phyloP scores from a whole-genome alignment of 192 early-diverging fungal species.

The Thamnidium elegans region DNA sequence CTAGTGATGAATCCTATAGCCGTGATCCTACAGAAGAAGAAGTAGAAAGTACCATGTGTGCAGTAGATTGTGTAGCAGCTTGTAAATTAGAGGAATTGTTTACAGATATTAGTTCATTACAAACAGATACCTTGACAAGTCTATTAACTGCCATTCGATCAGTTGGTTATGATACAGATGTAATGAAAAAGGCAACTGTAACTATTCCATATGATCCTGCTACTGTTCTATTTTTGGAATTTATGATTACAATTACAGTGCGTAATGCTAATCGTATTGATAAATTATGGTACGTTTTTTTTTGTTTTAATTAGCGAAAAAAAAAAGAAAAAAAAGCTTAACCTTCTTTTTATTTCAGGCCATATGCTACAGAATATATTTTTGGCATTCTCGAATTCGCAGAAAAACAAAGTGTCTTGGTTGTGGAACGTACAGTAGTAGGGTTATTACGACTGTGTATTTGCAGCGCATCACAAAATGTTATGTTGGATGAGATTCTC shows the following conservation, averaged over 20 bases:
- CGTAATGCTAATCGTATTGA: constrained; percentile 76
- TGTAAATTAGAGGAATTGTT: constrained; percentile 74
- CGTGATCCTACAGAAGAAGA: constrained; percentile 72
- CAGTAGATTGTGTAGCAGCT: constrained; percentile 63
- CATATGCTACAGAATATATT: constrained; percentile 66
- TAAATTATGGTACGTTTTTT: constrained; percentile 42
- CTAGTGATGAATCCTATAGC: constrained; percentile 48
- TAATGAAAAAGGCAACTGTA: constrained; percentile 20
- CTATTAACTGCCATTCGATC: constrained; percentile 57
- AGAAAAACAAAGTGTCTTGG: constrained; percentile 53
- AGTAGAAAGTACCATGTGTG: constrained; percentile 59
- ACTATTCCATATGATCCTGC: constrained; percentile 57
- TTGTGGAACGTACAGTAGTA: constrained; percentile 78
- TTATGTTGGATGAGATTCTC: constrained; percentile 47
- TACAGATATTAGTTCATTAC: constrained; percentile 68
- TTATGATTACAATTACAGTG: constrained; percentile 70
- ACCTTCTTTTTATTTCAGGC: constrained; percentile 48
- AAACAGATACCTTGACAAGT: constrained; percentile 58
- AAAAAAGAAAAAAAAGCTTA: background rate
- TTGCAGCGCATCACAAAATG: constrained; percentile 60
- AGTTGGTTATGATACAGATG: constrained; percentile 37
- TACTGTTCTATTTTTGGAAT: constrained; percentile 72
- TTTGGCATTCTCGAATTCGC: constrained; percentile 70
- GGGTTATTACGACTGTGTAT: constrained; percentile 69
- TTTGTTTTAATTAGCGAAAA: background rate